Conservation (phyloP, 495 filamentous ascomycete genomes). For the Annulohypoxylon bovei region DNA sequence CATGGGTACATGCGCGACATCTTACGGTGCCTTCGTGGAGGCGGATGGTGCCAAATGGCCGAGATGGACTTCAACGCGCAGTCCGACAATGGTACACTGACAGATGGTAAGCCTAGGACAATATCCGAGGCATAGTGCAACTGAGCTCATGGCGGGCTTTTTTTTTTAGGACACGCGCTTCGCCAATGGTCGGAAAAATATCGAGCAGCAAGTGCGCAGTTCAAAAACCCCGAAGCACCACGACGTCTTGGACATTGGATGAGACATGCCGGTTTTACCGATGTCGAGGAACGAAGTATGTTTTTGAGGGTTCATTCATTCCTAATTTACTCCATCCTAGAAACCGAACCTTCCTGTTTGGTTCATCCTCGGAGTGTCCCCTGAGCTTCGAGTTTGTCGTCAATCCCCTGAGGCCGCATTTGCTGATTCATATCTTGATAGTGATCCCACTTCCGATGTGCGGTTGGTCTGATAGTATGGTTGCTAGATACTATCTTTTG, state of each 20-base stretch:
- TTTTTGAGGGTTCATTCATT: slow-evolving; percentile 1
- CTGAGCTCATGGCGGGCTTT: slow-evolving; percentile 13
- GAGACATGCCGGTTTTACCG: slow-evolving; percentile 73
- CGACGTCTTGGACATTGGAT: slow-evolving; percentile 70
- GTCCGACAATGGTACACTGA: slow-evolving; percentile 87
- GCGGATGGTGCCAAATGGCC: slow-evolving; percentile 91
- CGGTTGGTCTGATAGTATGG: slow-evolving; percentile 76
- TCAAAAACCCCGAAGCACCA: slow-evolving; percentile 77
- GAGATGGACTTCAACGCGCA: slow-evolving; percentile 90
- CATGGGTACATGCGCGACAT: slow-evolving; percentile 82
- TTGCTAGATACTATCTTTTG: not conserved
- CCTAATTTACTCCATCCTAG: slow-evolving; percentile 1
- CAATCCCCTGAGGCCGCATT: not conserved
- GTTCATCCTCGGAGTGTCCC: not conserved
- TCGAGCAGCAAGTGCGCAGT: slow-evolving; percentile 69
- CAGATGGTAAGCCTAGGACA: slow-evolving; percentile 56
- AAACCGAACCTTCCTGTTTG: not conserved
- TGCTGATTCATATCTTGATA: slow-evolving; percentile 25
- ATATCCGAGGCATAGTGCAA: not conserved
- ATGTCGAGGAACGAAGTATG: slow-evolving; percentile 67
- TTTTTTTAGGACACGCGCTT: slow-evolving; percentile 68
- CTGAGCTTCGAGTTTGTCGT: not conserved
- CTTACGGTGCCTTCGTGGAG: slow-evolving; percentile 59
- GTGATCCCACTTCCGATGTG: slow-evolving; percentile 78
- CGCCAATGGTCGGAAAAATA: slow-evolving; percentile 77